Base-by-base conservation (phyloP, 1,139 yeast genomes). In the Pichia sp. region DNA sequence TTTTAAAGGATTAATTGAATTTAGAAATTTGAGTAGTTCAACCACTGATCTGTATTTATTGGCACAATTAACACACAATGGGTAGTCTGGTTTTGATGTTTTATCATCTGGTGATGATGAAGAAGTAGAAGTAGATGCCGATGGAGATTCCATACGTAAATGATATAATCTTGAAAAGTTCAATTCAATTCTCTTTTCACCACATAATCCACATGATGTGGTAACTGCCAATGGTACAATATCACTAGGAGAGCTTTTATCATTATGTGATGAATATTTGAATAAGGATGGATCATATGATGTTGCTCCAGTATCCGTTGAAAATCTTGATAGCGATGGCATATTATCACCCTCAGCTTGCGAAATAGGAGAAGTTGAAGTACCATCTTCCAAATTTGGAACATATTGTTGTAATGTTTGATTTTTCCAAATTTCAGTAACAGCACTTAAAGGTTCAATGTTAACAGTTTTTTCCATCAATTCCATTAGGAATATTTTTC, bases 401-500 rank as follows among this genome's bases (percentile, higher is more conserved):
- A 39, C 29, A 15, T 45, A 44, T 23, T 40, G 42, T 23, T 52
- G 49, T 16, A 53, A 27, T 15, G 55, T 55, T 20, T 45, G 47
- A 18, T 48, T 47, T 56, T 73, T 76, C 65, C 80, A 80, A 0
- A 77, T 76, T 62, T 88, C 96, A 59, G 87, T 88, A 35, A 85
- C 76, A 0, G 92, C 95, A 48, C 89, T 82, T 15, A 90, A 76
- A 1, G 98, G 97, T 65, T 89, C 96, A 39, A 92, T 82, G 15
- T 81, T 74, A 8, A 87, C 89, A 42, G 84, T 75, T 7, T 95
- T 95, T 46, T 89, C 96, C 39, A 85, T 74, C 54, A 90, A 73
- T 34, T 82, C 76, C 46, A 72, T 68, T 72, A 53, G 87, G 74
- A 40, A 79, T 72, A 57, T 82, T 73, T 53, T 77, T 71, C 48